Evolutionary conservation across 257 asterid genomes (phyloP).

Genomic region (Leptodermis oblonga): DNA sequence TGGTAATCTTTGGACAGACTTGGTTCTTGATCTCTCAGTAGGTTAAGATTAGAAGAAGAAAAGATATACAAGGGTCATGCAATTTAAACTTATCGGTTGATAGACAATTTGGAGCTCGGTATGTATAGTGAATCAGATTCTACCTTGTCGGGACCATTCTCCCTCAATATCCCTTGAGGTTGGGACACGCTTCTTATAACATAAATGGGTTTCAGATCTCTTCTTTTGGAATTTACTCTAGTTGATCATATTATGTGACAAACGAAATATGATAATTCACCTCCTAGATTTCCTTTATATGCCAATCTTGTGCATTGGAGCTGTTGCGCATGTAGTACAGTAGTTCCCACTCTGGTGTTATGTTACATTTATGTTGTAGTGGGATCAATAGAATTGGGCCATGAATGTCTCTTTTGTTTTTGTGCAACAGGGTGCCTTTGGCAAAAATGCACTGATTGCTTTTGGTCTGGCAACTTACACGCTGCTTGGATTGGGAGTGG

Average conservation of each 20-base stretch:
- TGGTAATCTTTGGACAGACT: neutral
- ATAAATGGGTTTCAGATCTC: neutral
- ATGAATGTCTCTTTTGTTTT: neutral
- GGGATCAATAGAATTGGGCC: neutral
- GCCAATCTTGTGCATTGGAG: neutral
- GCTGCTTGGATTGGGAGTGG: slow-evolving; percentile 73
- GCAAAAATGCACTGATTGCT: slow-evolving; percentile 54
- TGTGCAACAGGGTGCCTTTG: slow-evolving; percentile 62
- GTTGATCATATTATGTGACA: neutral
- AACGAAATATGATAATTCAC: neutral
- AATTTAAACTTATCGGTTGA: neutral
- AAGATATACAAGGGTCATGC: neutral
- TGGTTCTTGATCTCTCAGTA: neutral
- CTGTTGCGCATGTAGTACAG: neutral
- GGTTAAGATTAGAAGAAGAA: neutral
- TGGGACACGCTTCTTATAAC: neutral
- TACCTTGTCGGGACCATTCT: neutral
- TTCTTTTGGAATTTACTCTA: neutral
- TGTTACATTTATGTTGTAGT: neutral
- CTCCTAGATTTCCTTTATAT: neutral
- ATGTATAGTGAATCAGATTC: neutral
- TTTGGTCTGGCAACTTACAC: slow-evolving; percentile 67
- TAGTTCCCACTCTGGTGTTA: neutral
- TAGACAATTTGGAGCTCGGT: neutral
- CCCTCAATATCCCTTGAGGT: neutral